Conservation (phyloP, 345 rosid genomes). For the Brassica carinata region DNA sequence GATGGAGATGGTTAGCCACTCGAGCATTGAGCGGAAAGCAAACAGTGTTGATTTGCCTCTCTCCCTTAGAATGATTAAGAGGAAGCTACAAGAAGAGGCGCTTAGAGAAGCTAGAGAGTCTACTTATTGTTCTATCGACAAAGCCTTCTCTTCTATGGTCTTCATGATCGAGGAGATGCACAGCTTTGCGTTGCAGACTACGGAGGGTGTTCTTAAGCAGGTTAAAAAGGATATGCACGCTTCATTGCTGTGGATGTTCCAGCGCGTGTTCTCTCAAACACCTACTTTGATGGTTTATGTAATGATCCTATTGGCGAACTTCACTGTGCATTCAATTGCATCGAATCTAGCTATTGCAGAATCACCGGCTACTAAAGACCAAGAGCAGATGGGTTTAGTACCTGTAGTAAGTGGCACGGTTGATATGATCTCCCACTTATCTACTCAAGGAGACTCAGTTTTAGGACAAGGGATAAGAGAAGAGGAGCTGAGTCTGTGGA, state of each 20-base stretch:
- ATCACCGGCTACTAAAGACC: too few species aligned
- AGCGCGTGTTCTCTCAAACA: slow-evolving; percentile 62
- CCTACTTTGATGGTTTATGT: slow-evolving; percentile 77
- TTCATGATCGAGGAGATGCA: slow-evolving; percentile 74
- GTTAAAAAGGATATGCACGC: slow-evolving; percentile 59
- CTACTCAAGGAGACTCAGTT: neutral
- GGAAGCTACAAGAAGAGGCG: slow-evolving; percentile 57
- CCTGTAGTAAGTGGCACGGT: neutral
- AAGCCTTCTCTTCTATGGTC: slow-evolving; percentile 70
- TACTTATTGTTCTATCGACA: slow-evolving; percentile 58
- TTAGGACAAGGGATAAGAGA: slow-evolving; percentile 28
- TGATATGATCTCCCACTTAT: slow-evolving; percentile 2
- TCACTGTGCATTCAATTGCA: slow-evolving; percentile 61
- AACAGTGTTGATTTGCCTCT: slow-evolving; percentile 62
- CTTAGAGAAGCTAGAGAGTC: slow-evolving; percentile 48
- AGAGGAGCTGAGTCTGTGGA: slow-evolving; percentile 59
- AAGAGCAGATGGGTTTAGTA: slow-evolving; percentile 5
- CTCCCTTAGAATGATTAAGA: slow-evolving; percentile 65
- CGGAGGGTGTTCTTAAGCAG: slow-evolving; percentile 44
- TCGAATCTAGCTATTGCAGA: slow-evolving; percentile 27
- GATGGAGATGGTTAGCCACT: slow-evolving; percentile 33
- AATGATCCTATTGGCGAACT: slow-evolving; percentile 73
- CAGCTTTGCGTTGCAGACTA: slow-evolving; percentile 48
- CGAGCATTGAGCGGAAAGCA: slow-evolving; percentile 53
- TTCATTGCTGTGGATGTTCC: slow-evolving; percentile 69